A percentile compares a stretch with the other conserved stretches of the same genome.
Evolutionary conservation across 1,139 yeast genomes (phyloP).

Genomic region (Protomyces macrosporus): DNA sequence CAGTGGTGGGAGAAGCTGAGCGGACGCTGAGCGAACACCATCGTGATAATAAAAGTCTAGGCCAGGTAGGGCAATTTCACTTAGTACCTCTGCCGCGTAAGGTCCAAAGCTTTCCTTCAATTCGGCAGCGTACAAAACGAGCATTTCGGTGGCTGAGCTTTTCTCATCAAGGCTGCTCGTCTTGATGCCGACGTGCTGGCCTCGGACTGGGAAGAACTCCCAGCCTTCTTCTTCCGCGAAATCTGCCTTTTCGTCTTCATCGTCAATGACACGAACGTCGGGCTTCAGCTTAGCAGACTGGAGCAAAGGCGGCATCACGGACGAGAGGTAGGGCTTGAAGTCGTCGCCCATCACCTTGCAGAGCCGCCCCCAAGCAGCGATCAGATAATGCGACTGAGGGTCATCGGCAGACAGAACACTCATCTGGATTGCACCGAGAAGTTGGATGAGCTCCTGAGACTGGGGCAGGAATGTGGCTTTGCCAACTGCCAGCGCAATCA

Average conservation of each 20-base stretch:
- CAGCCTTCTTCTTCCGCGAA: slow-evolving; percentile 83
- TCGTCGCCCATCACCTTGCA: slow-evolving; percentile 82
- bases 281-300: slow-evolving; percentile 84
- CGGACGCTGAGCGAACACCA: slow-evolving; percentile 88
- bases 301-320: slow-evolving; percentile 83
- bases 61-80: slow-evolving; percentile 79
- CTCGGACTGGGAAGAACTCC: slow-evolving; percentile 88
- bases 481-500: slow-evolving; percentile 96
- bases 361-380: slow-evolving; percentile 94
- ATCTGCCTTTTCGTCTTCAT: slow-evolving; percentile 80
- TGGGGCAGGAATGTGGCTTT: slow-evolving; percentile 78
- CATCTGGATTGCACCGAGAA: slow-evolving; percentile 66
- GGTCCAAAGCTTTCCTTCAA: slow-evolving; percentile 77
- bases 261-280: slow-evolving; percentile 78
- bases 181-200: slow-evolving; percentile 90
- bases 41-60: slow-evolving; percentile 87
- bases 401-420: slow-evolving; percentile 53
- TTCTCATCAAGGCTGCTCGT: slow-evolving; percentile 89
- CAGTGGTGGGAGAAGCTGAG: slow-evolving; percentile 73
- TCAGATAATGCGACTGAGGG: slow-evolving; percentile 78
- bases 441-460: slow-evolving; percentile 64
- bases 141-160: slow-evolving; percentile 81
- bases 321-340: slow-evolving; percentile 77
- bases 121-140: slow-evolving; percentile 81
- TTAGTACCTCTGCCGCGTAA: slow-evolving; percentile 72